Evolutionary conservation across 306 rosid genomes (phyloP).

Genomic region (Geum urbanum): DNA sequence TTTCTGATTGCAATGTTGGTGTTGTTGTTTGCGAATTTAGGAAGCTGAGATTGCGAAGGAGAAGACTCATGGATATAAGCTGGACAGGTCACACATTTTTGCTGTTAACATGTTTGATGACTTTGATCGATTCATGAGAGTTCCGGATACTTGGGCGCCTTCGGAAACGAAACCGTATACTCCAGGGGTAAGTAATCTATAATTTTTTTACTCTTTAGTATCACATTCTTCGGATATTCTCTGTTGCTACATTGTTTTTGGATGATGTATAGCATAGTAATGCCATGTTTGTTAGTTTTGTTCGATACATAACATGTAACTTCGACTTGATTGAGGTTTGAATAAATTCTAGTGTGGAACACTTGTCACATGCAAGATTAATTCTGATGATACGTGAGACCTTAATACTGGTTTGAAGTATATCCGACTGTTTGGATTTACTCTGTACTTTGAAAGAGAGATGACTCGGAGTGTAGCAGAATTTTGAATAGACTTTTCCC

Average conservation of each 20-base stretch:
- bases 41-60: slow-evolving; percentile 94
- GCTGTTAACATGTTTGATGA: slow-evolving; percentile 77
- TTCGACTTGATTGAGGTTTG: background rate
- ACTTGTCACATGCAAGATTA: background rate
- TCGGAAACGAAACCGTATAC: slow-evolving; percentile 60
- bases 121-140: slow-evolving; percentile 68
- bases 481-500: background rate
- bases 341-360: background rate
- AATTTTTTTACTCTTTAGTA: background rate
- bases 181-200: slow-evolving; percentile 52
- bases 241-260: background rate
- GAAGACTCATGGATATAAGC: slow-evolving; percentile 79
- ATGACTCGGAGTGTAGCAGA: too few species aligned
- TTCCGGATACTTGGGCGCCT: slow-evolving; percentile 87
- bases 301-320: background rate
- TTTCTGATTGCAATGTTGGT: too few species aligned
- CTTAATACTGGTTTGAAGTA: background rate
- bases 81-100: slow-evolving; percentile 77
- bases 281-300: background rate
- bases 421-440: background rate
- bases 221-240: background rate
- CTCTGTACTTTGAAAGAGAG: background rate
- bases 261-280: background rate
- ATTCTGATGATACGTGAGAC: background rate
- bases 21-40: slow-evolving; percentile 30